A percentile compares a stretch with the other conserved stretches of the same genome.
Evolutionary conservation across 371 early-diverging fungal genomes (phyloP).

Genomic region (Rhizopus sp.): DNA sequence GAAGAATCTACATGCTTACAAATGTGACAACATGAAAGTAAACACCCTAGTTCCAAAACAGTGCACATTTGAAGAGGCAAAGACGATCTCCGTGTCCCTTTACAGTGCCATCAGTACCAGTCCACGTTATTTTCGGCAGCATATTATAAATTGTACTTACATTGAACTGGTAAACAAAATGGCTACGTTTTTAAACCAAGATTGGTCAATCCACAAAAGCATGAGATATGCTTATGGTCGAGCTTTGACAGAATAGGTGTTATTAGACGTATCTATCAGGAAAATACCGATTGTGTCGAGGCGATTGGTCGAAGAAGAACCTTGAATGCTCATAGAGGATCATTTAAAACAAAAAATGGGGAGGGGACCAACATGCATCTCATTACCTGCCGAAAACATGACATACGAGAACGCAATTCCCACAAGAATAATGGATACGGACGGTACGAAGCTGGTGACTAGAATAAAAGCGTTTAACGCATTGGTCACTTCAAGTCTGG

Average conservation of each 20-base stretch:
- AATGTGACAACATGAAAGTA: slow-evolving; percentile 18
- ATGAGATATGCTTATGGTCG: background rate
- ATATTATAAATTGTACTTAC: slow-evolving; percentile 7
- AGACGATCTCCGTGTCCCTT: slow-evolving; percentile 6
- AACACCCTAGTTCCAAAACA: slow-evolving; percentile 9
- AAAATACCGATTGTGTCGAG: slow-evolving; percentile 28
- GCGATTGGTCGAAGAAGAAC: slow-evolving; percentile 22
- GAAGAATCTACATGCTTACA: slow-evolving; percentile 17
- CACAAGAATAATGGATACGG: slow-evolving; percentile 12
- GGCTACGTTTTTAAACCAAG: slow-evolving; percentile 8
- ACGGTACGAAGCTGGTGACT: slow-evolving; percentile 20
- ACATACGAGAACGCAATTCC: slow-evolving; percentile 31
- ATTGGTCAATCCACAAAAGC: slow-evolving; percentile 12
- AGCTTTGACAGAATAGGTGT: slow-evolving; percentile 7
- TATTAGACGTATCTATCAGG: slow-evolving; percentile 6
- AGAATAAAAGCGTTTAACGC: slow-evolving; percentile 26
- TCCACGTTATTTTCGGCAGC: slow-evolving; percentile 7
- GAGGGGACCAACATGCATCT: slow-evolving; percentile 1
- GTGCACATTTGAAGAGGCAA: slow-evolving; percentile 11
- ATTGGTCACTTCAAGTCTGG: slow-evolving; percentile 18
- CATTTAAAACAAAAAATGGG: slow-evolving; percentile 15
- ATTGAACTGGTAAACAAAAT: slow-evolving; percentile 7
- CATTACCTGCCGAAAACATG: slow-evolving; percentile 12
- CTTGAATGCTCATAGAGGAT: slow-evolving; percentile 15
- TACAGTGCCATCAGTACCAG: slow-evolving; percentile 12